Base-by-base conservation (phyloP, 495 filamentous ascomycete species). In the Parmelia sp. region DNA sequence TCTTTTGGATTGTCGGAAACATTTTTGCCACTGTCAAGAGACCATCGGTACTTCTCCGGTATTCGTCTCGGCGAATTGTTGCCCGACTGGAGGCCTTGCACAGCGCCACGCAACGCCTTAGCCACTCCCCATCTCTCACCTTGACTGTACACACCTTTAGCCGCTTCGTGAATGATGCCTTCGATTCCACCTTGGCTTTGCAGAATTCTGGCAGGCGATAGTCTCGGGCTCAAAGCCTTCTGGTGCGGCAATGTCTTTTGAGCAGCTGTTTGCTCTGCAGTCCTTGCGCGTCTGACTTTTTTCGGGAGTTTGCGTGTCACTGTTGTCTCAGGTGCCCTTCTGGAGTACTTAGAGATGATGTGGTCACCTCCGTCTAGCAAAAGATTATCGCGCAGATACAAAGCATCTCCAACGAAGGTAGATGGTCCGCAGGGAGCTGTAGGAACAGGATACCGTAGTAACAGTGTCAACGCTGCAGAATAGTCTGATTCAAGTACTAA, bases 51-150 rank as follows among this genome's bases (percentile, higher is more conserved):
- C 25, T 58, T 58, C 55, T 74, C 62, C 14, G 66, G 58, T 59
- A 49, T 23, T 40, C 60, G 60, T 62, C 65, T 37, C 44, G 67
- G 51, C 33, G 64, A 68, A 58, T 58, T 73, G 37, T 74, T 78
- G 64, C 78, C 79, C 14, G 80, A 73, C 62, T 83, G 78, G 59
- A 87, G 78, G n/a, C 81, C 80, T 69, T 89, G 84, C 66, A 91
- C 84, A 7, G 94, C 93, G 65, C 93, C 92, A 25, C 92, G 86
- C 15, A 98, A 88, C 15, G 90, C 91, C 74, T 92, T 90, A 66
- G 91, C 91, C 37, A 97, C 87, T 5, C 93, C 91, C 74, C 93
- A 90, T 62, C 86, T 84, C 71, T 96, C 92, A 47, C 92, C 86
- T 12, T 87, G 84, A 57, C 89, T 86, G 61, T 96, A 84, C 21